Conservation (phyloP, 2,329 filamentous ascomycete species). For the Cadophora luteo-olivacea region DNA sequence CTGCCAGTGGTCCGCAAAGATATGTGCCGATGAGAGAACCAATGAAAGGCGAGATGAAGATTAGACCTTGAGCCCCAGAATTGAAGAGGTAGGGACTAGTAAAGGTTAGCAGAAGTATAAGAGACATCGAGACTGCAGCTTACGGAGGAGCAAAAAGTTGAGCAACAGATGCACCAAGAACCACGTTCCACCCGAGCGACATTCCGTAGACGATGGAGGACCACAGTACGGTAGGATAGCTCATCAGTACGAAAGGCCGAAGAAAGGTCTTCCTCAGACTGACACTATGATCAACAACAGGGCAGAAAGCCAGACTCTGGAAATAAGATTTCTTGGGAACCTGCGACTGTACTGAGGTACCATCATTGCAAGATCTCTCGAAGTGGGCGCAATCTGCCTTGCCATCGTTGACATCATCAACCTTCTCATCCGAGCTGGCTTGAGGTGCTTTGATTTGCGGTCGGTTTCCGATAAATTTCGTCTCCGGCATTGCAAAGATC, state of each 20-base stretch:
- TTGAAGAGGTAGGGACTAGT: conserved; percentile 50
- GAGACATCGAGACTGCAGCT: conserved; percentile 2
- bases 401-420: background rate
- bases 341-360: background rate
- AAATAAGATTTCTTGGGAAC: background rate
- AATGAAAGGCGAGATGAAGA: conserved; percentile 32
- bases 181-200: conserved; percentile 46
- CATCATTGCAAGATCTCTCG: background rate
- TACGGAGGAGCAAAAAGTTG: conserved; percentile 48
- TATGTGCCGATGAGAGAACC: conserved; percentile 31
- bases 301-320: background rate
- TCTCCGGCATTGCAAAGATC: background rate
- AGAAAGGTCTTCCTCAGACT: background rate
- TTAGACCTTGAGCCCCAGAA: conserved; percentile 44
- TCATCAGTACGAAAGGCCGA: conserved; percentile 40
- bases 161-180: conserved; percentile 56
- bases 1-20: conserved; percentile 30
- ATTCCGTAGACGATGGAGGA: conserved; percentile 46
- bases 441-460: background rate
- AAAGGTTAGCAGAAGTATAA: conserved; percentile 37
- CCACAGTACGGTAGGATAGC: conserved; percentile 32
- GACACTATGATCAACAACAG: background rate
- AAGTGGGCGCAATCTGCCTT: background rate
- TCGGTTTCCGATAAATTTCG: background rate
- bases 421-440: background rate